Evolutionary conservation across 2,329 filamentous ascomycete species (phyloP), one percentile per base, ranked within the genome.

Genomic region (Apiospora phragmitis): DNA sequence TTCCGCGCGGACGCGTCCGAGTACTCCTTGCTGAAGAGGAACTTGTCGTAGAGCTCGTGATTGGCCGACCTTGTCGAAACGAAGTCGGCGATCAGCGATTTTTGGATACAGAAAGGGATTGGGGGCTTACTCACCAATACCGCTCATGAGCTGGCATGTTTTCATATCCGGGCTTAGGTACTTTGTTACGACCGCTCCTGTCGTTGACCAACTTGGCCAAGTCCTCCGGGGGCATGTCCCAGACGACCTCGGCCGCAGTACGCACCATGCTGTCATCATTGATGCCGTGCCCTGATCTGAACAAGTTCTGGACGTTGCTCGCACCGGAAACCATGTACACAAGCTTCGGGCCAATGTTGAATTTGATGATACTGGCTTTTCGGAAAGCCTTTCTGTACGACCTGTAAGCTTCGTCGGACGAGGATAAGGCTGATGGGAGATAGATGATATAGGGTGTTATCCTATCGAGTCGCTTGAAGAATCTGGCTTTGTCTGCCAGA

Each of bases 51-150:
- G 11, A 76, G 71, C 26, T 72, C 73, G 55, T 69, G 68, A 51
- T 71, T 68, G 1, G 32, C 43, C 1, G 67, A 45, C 67, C 67
- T 68, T 55, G 7, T 38, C 2, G 24, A 9, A 42, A 11, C 14
- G 7, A 29, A 43, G 21, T 3, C n/a, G n/a, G 2, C 38, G 4
- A 32, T 45, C 41, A 45, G 38, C 47, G 69, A 11, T n/a, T 9
- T 2, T 41, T 29, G 4, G 16, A n/a, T 11, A 69, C 4, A 29
- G 11, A 26, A 66, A 2, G 12, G 55, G 18, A 5, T n/a, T 16
- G 49, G 65, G 38, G 14, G 18, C 35, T 26, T 41, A 67, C 41
- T 38, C 69, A 65, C 78, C 78, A 80, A 18, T 73, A 70, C 8
- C 79, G 72, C 29, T 77, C 16, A 4, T 72, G 65, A 1, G 65